Conservation (phyloP, 306 rosid genomes). For the Prosopis cineraria region DNA sequence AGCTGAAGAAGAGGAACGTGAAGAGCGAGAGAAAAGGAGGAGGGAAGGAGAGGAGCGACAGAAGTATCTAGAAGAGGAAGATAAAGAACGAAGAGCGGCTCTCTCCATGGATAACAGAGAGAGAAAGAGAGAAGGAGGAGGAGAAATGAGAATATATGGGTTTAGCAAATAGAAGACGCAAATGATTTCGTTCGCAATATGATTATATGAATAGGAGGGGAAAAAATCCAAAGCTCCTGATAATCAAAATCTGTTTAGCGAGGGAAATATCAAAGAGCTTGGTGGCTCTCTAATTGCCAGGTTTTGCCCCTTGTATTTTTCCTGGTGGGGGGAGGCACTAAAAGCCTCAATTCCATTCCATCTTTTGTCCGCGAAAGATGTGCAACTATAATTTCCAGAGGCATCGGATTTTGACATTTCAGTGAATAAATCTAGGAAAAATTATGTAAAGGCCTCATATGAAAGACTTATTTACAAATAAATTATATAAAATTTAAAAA, state of each 20-base stretch:
- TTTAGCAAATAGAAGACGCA: not conserved
- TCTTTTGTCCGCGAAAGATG: not conserved
- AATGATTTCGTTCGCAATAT: not conserved
- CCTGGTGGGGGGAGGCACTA: not conserved
- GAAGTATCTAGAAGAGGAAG: slow-evolving; percentile 56
- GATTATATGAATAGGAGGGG: not conserved
- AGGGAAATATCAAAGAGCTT: not conserved
- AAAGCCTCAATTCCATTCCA: not conserved
- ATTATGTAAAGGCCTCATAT: too few species aligned
- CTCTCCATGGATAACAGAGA: slow-evolving; percentile 65
- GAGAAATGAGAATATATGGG: too few species aligned
- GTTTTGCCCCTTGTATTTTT: not conserved
- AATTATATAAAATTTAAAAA: too few species aligned
- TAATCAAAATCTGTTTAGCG: not conserved
- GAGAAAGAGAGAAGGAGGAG: not conserved
- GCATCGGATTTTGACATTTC: too few species aligned
- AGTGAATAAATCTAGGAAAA: too few species aligned
- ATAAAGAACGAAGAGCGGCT: slow-evolving; percentile 69
- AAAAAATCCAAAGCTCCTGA: not conserved
- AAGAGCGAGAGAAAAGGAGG: slow-evolving; percentile 13
- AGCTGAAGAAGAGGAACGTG: slow-evolving; percentile 33
- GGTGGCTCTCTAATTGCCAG: slow-evolving; percentile 12
- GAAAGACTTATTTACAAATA: too few species aligned
- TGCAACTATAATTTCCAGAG: too few species aligned
- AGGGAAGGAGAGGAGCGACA: slow-evolving; percentile 49